A percentile compares a stretch with the other conserved stretches of the same genome.
Conservation (phyloP, 176 grass and related monocot species). For the Avena atlantica region DNA sequence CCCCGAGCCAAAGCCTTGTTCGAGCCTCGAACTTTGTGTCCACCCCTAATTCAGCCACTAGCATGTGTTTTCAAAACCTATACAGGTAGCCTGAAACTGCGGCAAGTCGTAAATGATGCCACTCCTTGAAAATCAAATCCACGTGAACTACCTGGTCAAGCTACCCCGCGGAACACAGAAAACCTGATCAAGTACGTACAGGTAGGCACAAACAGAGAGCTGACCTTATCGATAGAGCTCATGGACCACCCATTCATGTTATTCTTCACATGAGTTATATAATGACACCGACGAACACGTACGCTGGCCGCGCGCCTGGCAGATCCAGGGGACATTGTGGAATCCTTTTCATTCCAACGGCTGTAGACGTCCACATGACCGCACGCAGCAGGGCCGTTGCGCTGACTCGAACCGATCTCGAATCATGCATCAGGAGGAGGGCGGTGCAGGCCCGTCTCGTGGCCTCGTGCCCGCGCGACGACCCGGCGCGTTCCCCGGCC, state of each 20-base stretch:
- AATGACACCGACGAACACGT: slow-evolving; percentile 24
- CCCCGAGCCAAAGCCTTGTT: no score
- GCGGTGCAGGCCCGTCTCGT: background rate
- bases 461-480: background rate
- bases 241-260: background rate
- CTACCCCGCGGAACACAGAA: background rate
- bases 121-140: background rate
- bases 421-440: background rate
- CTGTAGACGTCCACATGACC: background rate
- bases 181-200: slow-evolving; percentile 9
- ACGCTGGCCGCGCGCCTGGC: background rate
- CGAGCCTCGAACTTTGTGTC: no score
- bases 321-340: slow-evolving; percentile 18
- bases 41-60: background rate
- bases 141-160: slow-evolving; percentile 20
- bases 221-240: background rate
- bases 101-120: background rate
- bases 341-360: slow-evolving; percentile 22
- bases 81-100: background rate
- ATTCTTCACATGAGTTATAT: background rate
- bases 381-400: background rate
- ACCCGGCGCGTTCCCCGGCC: slow-evolving; percentile 13
- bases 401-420: background rate
- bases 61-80: background rate
- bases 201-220: background rate